Evolutionary conservation across 371 early-diverging fungal genomes (phyloP).

Genomic region (Lichtheimia corymbifera): DNA sequence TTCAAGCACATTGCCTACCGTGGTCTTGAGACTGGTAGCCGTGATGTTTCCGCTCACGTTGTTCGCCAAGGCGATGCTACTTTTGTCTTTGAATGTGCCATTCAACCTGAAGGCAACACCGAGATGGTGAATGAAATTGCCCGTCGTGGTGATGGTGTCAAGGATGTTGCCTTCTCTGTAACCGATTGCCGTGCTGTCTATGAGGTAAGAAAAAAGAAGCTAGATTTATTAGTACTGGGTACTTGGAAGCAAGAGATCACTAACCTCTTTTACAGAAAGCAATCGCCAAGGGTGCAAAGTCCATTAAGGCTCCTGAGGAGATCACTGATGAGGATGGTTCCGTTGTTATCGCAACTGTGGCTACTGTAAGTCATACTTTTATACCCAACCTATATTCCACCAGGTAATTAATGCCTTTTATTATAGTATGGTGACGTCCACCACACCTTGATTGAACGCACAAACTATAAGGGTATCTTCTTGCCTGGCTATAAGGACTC

Average conservation of each 20-base stretch:
- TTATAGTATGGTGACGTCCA: conserved; percentile 87
- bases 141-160: conserved; percentile 92
- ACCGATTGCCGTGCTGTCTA: conserved; percentile 84
- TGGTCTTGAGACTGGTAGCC: conserved; percentile 93
- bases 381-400: neutral
- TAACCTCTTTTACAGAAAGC: conserved; percentile 54
- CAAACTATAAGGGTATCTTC: conserved; percentile 83
- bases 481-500: conserved; percentile 77
- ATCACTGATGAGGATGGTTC: conserved; percentile 83
- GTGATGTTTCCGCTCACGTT: conserved; percentile 86
- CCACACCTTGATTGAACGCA: conserved; percentile 92
- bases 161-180: conserved; percentile 93
- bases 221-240: neutral
- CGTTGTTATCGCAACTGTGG: conserved; percentile 90
- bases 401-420: neutral
- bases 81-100: conserved; percentile 91
- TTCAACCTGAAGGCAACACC: conserved; percentile 79
- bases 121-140: conserved; percentile 75
- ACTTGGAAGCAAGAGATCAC: neutral
- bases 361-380: conserved; percentile 58
- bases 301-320: conserved; percentile 83
- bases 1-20: conserved; percentile 91
- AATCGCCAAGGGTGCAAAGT: conserved; percentile 84
- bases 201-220: conserved; percentile 24
- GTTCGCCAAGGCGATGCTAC: conserved; percentile 78